A percentile compares a stretch with the other conserved stretches of the same genome.
phyloP scores from a whole-genome alignment of 2,329 filamentous ascomycete genomes.

The Colletotrichum sp. region DNA sequence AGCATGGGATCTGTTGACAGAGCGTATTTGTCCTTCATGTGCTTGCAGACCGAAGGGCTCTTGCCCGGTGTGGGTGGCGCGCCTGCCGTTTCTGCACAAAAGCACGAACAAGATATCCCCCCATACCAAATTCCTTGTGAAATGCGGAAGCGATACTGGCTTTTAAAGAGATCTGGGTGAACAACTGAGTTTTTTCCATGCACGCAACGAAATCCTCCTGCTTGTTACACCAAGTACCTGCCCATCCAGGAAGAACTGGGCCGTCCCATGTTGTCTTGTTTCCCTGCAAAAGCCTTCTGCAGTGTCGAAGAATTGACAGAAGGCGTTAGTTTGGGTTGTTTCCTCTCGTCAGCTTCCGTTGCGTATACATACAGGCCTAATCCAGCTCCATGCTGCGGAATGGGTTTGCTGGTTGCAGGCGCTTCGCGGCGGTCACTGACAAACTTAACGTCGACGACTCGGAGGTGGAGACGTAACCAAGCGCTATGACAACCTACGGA shows the following conservation, averaged over 20 bases:
- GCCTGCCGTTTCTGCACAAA: neutral
- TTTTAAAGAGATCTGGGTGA: neutral
- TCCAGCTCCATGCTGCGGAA: neutral
- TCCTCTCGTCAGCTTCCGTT: neutral
- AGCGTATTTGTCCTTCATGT: neutral
- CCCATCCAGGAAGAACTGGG: neutral
- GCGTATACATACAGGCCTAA: neutral
- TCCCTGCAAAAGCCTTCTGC: neutral
- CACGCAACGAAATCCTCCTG: too few species aligned
- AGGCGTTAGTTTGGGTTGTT: neutral
- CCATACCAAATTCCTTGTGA: neutral
- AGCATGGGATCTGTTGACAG: neutral
- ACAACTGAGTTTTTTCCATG: neutral
- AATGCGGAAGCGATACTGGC: neutral
- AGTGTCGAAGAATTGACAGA: neutral
- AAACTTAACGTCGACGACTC: too few species aligned
- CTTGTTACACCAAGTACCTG: too few species aligned
- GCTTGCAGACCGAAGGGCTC: neutral
- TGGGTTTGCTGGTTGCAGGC: neutral
- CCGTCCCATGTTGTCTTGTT: neutral
- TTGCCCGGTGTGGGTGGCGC: neutral
- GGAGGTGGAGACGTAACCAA: too few species aligned
- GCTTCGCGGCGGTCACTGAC: neutral
- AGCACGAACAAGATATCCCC: neutral
- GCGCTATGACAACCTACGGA: too few species aligned